Base-by-base conservation (phyloP, 2,329 filamentous ascomycete species). In the Microdochium nivale region DNA sequence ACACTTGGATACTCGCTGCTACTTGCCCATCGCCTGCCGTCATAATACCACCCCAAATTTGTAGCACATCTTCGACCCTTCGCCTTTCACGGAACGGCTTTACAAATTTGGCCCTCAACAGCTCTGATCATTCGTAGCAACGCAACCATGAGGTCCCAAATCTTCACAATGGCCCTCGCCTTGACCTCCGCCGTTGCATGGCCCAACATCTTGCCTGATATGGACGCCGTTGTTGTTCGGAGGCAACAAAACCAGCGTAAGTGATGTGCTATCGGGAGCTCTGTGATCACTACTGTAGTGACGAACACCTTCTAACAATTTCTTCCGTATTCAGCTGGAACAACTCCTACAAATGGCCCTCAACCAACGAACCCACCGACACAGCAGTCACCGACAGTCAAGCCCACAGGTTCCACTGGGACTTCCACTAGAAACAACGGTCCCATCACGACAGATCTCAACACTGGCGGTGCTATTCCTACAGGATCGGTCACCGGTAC, bases 401-500 rank as follows among this genome's bases (percentile, higher is more conserved):
- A 53, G 27, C 37, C 52, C 48, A 44, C 51, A 9, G 54, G 50
- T n/a, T n/a, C n/a, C n/a, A n/a, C n/a, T n/a, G n/a, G n/a, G n/a
- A n/a, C n/a, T n/a, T n/a, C 27, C 14, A 56, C 53, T n/a, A 53
- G 52, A 9, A 48, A 48, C 46, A 57, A 57, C 33, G 54, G 62
- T 5, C 58, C 60, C 43, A 60, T 64, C 46, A 68, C 67, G 25
- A 65, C 62, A 48, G 71, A 72, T 53, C 63, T 70, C 46, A 75
- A 76, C 59, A 75, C 73, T 2, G 67, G 59, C 23, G 59, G 57
- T 23, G 62, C 62, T 25, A 65, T 63, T 40, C 52, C 63, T 16
- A 60, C 62, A 14, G 56, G 48, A 50, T 57, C 58, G 32, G n/a
- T n/a, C n/a, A 63, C 59, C 32, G 56, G 57, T 21, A 62, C 62